A percentile compares a stretch with the other conserved stretches of the same genome.
Evolutionary conservation across 768 basidiomycete genomes (phyloP).

Genomic region (Hirschioporus abietinus): DNA sequence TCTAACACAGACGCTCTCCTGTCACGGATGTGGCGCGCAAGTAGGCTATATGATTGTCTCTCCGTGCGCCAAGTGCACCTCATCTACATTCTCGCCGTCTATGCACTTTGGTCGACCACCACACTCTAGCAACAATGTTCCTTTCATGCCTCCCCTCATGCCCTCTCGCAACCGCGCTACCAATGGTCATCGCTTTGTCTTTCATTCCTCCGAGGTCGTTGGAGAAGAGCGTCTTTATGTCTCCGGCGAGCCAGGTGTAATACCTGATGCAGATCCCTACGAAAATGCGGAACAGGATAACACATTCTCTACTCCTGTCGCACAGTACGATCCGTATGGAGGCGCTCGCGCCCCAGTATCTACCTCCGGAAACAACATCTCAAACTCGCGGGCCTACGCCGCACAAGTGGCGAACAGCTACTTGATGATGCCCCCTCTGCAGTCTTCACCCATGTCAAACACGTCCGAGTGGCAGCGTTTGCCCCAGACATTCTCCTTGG

Average conservation of each 20-base stretch:
- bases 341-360: background rate
- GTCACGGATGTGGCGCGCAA: constrained; percentile 68
- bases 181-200: constrained; percentile 84
- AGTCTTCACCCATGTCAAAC: background rate
- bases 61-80: constrained; percentile 73
- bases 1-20: constrained; percentile 75
- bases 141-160: background rate
- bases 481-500: background rate
- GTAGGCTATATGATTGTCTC: constrained; percentile 81
- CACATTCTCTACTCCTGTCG: background rate
- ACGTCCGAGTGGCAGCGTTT: background rate
- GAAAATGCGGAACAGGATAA: background rate
- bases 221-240: constrained; percentile 63
- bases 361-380: background rate
- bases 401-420: background rate
- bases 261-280: constrained; percentile 21
- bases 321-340: background rate
- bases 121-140: background rate
- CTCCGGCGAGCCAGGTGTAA: constrained; percentile 57
- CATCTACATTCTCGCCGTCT: constrained; percentile 41
- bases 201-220: constrained; percentile 66
- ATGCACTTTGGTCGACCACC: constrained; percentile 28
- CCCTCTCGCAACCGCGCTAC: constrained; percentile 50
- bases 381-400: background rate
- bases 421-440: background rate